These are phyloP conservation scores for Chaetomium fimeti DNA, from an alignment of 495 filamentous ascomycete genomes.

Conservation along the genomic window DNA sequence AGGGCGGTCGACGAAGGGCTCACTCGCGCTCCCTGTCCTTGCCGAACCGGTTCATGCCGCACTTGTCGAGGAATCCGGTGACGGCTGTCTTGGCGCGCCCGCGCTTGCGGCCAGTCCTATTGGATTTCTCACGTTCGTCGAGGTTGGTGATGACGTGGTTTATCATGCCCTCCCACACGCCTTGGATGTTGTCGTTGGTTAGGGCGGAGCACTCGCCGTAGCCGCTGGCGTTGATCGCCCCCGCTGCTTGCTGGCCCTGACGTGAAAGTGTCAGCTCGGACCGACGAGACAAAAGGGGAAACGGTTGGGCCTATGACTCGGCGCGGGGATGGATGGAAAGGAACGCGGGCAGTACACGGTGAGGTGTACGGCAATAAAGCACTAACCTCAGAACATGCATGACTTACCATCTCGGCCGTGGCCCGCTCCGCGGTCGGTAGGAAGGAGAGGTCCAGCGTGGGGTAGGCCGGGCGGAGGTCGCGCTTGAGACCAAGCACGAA, in stretches of 20 bases:
- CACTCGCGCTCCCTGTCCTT: background rate
- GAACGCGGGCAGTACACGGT: background rate
- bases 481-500: slow-evolving; percentile 35
- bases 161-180: slow-evolving; percentile 19
- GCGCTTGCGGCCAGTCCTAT: background rate
- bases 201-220: slow-evolving; percentile 32
- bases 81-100: background rate
- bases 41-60: background rate
- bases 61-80: background rate
- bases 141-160: slow-evolving; percentile 10
- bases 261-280: background rate
- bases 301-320: background rate
- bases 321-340: background rate
- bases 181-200: slow-evolving; percentile 24
- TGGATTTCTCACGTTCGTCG: slow-evolving; percentile 12
- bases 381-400: background rate
- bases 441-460: slow-evolving; percentile 15
- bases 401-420: slow-evolving; percentile 7
- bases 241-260: slow-evolving; percentile 14
- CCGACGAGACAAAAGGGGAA: background rate
- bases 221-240: slow-evolving; percentile 9
- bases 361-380: background rate
- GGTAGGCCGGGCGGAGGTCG: slow-evolving; percentile 21
- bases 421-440: slow-evolving; percentile 19
- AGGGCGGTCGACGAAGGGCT: background rate